phyloP scores from a whole-genome alignment of 176 grass and related monocot species.

The Leersia perrieri region DNA sequence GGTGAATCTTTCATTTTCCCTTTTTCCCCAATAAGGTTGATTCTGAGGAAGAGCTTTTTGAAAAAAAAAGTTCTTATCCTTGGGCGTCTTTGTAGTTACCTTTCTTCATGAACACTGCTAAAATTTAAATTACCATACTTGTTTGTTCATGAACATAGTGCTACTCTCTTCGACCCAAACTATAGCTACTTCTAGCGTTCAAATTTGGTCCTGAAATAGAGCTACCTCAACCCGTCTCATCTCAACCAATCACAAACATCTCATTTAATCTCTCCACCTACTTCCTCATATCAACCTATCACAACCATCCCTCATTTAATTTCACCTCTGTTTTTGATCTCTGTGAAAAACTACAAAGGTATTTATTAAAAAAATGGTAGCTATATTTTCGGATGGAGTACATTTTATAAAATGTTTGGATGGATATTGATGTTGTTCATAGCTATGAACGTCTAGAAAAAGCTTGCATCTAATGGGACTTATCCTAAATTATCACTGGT shows the following conservation, averaged over 20 bases:
- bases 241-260: no score
- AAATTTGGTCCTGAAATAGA: no score
- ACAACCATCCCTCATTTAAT: background rate
- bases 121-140: background rate
- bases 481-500: background rate
- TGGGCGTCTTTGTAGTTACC: background rate
- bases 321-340: background rate
- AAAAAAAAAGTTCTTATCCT: background rate
- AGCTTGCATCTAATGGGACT: background rate
- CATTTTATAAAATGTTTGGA: background rate
- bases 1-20: slow-evolving; percentile 43
- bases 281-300: background rate
- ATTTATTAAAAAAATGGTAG: no score
- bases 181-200: background rate
- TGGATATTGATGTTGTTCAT: background rate
- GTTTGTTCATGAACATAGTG: background rate
- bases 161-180: background rate
- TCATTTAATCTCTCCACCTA: background rate
- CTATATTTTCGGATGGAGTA: background rate
- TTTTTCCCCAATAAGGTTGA: slow-evolving; percentile 2
- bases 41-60: background rate
- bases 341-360: background rate
- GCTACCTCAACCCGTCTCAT: no score
- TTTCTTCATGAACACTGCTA: background rate
- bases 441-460: background rate